Conservation (phyloP, 2,329 filamentous ascomycete species). For the Cadophora gregata region DNA sequence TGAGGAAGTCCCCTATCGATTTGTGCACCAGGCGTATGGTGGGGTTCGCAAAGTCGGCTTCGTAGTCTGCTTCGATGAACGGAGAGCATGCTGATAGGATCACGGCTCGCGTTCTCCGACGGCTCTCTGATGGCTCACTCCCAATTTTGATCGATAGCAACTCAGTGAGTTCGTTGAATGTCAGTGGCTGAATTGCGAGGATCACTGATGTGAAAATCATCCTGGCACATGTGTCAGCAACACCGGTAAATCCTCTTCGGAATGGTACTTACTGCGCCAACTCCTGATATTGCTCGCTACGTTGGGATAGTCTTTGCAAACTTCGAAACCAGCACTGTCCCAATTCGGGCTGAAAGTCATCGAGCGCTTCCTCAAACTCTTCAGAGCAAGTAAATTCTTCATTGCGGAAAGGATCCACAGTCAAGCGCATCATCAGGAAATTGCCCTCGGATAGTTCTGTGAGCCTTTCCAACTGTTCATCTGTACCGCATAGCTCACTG, state of each 20-base stretch:
- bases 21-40: slow-evolving; percentile 22
- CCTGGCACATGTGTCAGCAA: slow-evolving; percentile 11
- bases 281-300: slow-evolving; percentile 23
- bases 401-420: slow-evolving; percentile 16
- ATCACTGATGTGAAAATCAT: slow-evolving; percentile 22
- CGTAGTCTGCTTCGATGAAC: slow-evolving; percentile 21
- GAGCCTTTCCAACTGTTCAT: slow-evolving; percentile 17
- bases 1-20: slow-evolving; percentile 22
- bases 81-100: slow-evolving; percentile 23
- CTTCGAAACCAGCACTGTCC: slow-evolving; percentile 21
- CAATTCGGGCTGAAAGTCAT: slow-evolving; percentile 21
- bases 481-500: slow-evolving; percentile 18
- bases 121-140: slow-evolving; percentile 18
- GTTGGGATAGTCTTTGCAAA: slow-evolving; percentile 18
- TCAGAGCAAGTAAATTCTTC: slow-evolving; percentile 25
- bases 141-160: slow-evolving; percentile 21
- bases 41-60: slow-evolving; percentile 23
- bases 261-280: slow-evolving; percentile 21
- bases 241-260: background rate
- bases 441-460: slow-evolving; percentile 23
- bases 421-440: slow-evolving; percentile 25
- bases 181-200: slow-evolving; percentile 24
- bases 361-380: slow-evolving; percentile 23
- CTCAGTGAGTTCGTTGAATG: slow-evolving; percentile 24
- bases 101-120: slow-evolving; percentile 20